Evolutionary conservation across 1,284 basidiomycete genomes (phyloP), one percentile per base, ranked within the genome.

Genomic region (Melanopsichium pennsylvanicum): DNA sequence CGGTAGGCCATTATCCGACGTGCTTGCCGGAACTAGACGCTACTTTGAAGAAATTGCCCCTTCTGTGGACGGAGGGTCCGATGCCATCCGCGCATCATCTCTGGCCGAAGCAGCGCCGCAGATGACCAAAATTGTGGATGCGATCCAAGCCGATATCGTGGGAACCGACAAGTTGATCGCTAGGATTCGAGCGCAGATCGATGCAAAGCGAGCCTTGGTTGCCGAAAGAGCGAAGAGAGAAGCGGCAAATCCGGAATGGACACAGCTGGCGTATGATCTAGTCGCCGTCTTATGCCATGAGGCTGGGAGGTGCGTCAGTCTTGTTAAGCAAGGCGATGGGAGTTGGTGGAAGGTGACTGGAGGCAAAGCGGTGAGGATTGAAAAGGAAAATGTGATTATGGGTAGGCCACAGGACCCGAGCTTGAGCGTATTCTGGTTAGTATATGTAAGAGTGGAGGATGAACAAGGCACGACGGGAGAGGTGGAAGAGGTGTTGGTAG

Each of bases 211-310:
- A 2, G 42, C 43, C 0, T 46, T 37, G n/a, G 48, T 58, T 23
- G 43, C 38, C 8, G 37, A 49, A 15, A 19, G 48, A 23, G 67
- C 67, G 4, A 54, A 44, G 19, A 36, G 36, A 15, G 66, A 70
- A 41, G 67, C 67, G 1, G 19, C 31, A 2, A 60, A 58, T 33
- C 49, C 67, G 12, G 61, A 70, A 34, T 70, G 67, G 67, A 47
- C 18, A 27, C 46, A 63, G 41, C 33, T 70, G 4, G 57, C 40
- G 5, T 70, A 70, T 54, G 52, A 66, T 35, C 43, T 70, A 13
- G 32, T 42, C 25, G 67, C 67, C 8, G 67, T 70, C 9, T 35
- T 70, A 10, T 52, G 52, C 18, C 52, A 64, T 11, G 61, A 64
- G 18, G 47, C n/a, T 3, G 40, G 45, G 2, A 44, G 48, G 19